Conservation (phyloP, 2,329 filamentous ascomycete species). For the Pseudocercospora musae region DNA sequence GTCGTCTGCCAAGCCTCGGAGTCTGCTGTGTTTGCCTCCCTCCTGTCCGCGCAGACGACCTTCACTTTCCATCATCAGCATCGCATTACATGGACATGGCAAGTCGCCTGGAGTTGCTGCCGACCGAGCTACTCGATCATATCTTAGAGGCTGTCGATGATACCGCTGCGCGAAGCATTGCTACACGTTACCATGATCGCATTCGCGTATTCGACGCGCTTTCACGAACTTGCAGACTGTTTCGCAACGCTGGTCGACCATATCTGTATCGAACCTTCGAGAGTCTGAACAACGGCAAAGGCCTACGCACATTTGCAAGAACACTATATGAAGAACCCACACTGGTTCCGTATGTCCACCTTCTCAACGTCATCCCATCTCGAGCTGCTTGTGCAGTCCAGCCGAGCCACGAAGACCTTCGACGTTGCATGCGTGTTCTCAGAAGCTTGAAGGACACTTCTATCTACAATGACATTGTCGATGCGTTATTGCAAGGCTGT, state of each 20-base stretch:
- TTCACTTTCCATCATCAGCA: background rate
- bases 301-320: background rate
- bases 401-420: background rate
- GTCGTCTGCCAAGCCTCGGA: too few species aligned
- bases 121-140: too few species aligned
- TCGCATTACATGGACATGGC: background rate
- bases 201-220: background rate
- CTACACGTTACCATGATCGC: too few species aligned
- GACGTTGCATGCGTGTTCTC: background rate
- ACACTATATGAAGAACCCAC: background rate
- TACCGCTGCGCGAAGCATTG: too few species aligned
- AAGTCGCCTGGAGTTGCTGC: too few species aligned
- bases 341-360: background rate
- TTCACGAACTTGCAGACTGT: background rate
- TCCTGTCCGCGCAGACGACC: too few species aligned
- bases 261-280: conserved; percentile 2
- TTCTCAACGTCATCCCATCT: conserved; percentile 1
- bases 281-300: background rate
- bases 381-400: background rate
- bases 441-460: background rate
- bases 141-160: too few species aligned
- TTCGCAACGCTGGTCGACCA: background rate
- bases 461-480: background rate
- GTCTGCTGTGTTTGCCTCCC: too few species aligned
- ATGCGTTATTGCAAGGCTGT: background rate